A percentile compares a stretch with the other conserved stretches of the same genome.
These are phyloP conservation scores for Crinitomyces ghanaensis DNA, from an alignment of 805 yeast species.

Conservation along the genomic window DNA sequence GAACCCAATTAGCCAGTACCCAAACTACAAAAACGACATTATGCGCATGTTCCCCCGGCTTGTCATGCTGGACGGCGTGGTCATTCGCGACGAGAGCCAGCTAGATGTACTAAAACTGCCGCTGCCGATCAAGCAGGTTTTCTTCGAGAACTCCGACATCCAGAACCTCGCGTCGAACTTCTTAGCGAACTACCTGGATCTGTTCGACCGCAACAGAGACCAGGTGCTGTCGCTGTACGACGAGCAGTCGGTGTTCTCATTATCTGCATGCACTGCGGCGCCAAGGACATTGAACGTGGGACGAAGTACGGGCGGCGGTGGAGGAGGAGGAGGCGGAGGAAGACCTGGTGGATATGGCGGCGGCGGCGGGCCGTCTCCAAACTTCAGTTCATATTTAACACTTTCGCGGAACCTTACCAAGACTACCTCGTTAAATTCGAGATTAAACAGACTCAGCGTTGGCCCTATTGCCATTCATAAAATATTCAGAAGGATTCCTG, in stretches of 20 bases:
- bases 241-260: conserved; percentile 72
- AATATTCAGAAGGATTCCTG: conserved; percentile 61
- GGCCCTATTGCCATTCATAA: conserved; percentile 61
- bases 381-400: conserved; percentile 40
- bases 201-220: conserved; percentile 72
- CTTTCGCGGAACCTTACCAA: conserved; percentile 67
- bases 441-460: conserved; percentile 45
- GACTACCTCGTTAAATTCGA: conserved; percentile 37
- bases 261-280: conserved; percentile 61
- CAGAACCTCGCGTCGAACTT: conserved; percentile 67
- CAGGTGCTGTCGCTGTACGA: conserved; percentile 68
- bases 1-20: conserved; percentile 53
- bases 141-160: conserved; percentile 68
- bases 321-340: too few relatives aligned
- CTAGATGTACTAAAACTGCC: conserved; percentile 22
- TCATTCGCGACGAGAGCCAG: conserved; percentile 63
- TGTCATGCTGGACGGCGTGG: conserved; percentile 63
- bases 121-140: conserved; percentile 42
- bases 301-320: conserved; percentile 1
- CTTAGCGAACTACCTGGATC: conserved; percentile 56
- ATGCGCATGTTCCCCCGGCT: conserved; percentile 70
- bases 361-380: conserved; percentile 13
- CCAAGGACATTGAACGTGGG: conserved; percentile 33
- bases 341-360: too few relatives aligned
- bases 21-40: conserved; percentile 47